These are phyloP conservation scores for Candida ortonii DNA, from an alignment of 805 yeast species.

Conservation along the genomic window DNA sequence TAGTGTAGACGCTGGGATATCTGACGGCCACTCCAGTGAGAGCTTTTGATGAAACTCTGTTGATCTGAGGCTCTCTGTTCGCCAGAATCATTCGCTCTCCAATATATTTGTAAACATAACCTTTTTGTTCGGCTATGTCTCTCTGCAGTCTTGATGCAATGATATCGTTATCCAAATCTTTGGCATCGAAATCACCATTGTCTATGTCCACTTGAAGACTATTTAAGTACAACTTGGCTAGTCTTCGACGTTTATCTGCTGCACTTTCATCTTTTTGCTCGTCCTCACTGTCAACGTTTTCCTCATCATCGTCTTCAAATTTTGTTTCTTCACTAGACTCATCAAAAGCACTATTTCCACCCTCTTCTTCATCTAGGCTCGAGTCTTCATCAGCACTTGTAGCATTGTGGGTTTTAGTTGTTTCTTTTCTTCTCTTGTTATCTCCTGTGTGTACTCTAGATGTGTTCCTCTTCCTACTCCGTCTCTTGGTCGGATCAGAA, in stretches of 20 bases:
- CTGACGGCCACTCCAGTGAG: constrained; percentile 54
- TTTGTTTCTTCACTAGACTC: constrained; percentile 21
- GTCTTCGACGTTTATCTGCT: constrained; percentile 89
- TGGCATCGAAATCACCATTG: constrained; percentile 72
- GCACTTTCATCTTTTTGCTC: constrained; percentile 75
- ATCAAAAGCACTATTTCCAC: constrained; percentile 30
- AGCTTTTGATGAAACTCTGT: constrained; percentile 60
- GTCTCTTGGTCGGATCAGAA: constrained; percentile 56
- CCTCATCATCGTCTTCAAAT: constrained; percentile 35
- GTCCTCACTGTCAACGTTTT: constrained; percentile 61
- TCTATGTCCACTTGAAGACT: constrained; percentile 62
- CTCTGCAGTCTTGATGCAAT: constrained; percentile 74
- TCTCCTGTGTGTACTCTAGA: constrained; percentile 14
- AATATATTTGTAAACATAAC: constrained; percentile 69
- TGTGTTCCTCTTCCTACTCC: constrained; percentile 34
- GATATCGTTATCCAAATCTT: constrained; percentile 85
- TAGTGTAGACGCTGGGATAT: constrained; percentile 68
- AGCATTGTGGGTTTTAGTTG: constrained; percentile 4
- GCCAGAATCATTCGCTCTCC: constrained; percentile 48
- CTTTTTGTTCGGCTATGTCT: constrained; percentile 89
- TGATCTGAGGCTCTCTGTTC: constrained; percentile 41
- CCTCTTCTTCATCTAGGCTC: constrained; percentile 40
- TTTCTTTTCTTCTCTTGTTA: constrained; percentile 17
- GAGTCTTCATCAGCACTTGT: constrained; percentile 14
- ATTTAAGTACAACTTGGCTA: constrained; percentile 89